A percentile compares a stretch with the other conserved stretches of the same genome.
phyloP scores from a whole-genome alignment of 1,284 basidiomycete genomes.

The Psilocybe mexicana region DNA sequence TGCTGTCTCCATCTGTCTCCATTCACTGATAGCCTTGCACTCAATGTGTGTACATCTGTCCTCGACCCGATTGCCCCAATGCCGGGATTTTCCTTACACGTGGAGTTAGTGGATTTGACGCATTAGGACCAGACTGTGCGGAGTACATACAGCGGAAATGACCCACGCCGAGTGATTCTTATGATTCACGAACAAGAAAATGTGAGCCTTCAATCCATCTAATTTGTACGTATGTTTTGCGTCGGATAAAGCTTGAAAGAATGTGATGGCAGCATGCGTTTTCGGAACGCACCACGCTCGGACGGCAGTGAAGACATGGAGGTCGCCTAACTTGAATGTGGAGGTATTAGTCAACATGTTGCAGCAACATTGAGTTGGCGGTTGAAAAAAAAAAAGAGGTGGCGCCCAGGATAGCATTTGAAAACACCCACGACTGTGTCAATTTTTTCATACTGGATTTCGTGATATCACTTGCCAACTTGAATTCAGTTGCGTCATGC shows the following conservation, averaged over 20 bases:
- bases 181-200: background rate
- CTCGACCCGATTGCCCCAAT: constrained; percentile 2
- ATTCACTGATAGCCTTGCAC: constrained; percentile 3
- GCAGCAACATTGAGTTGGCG: background rate
- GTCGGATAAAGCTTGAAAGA: background rate
- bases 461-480: too few species aligned
- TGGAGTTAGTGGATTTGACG: background rate
- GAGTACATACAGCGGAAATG: background rate
- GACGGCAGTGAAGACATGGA: background rate
- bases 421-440: background rate
- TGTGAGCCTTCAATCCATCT: background rate
- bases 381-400: background rate
- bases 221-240: background rate
- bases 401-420: background rate
- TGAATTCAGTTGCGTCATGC: background rate
- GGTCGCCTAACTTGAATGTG: background rate
- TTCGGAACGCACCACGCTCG: background rate
- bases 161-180: background rate
- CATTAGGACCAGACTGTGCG: background rate
- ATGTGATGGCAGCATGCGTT: background rate
- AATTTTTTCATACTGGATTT: too few species aligned
- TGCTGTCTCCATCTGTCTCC: background rate
- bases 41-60: background rate
- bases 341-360: background rate
- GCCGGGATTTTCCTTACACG: constrained; percentile 7